These are phyloP conservation scores for Oehlia diaphana DNA, from an alignment of 192 early-diverging fungal species.

Conservation along the genomic window DNA sequence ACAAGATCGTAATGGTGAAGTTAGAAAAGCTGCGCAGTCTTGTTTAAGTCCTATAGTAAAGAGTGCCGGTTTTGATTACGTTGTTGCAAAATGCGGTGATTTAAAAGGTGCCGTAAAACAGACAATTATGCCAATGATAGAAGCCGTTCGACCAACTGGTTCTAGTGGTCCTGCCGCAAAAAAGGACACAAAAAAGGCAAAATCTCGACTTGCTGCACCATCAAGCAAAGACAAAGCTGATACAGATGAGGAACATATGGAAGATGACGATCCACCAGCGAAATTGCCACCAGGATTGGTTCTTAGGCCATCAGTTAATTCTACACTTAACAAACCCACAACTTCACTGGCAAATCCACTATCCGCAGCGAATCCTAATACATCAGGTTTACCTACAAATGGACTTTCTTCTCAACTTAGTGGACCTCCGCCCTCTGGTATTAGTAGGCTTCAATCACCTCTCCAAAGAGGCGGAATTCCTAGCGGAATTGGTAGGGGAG, in stretches of 20 bases:
- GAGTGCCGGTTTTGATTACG: conserved; percentile 69
- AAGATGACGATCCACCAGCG: conserved; percentile 32
- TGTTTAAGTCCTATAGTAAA: conserved; percentile 67
- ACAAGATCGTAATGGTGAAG: conserved; percentile 87
- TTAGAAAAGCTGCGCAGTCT: conserved; percentile 81
- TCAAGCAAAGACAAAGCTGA: conserved; percentile 31
- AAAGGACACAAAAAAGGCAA: conserved; percentile 21
- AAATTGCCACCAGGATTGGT: conserved; percentile 26
- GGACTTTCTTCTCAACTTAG: neutral
- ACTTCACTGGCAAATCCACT: neutral
- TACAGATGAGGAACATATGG: conserved; percentile 37
- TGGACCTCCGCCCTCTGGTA: neutral
- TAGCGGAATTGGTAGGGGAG: conserved; percentile 15
- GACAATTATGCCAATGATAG: conserved; percentile 74
- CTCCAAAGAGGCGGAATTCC: neutral
- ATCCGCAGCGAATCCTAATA: neutral
- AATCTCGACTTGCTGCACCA: conserved; percentile 46
- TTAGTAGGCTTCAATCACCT: conserved; percentile 32
- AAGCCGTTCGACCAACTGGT: conserved; percentile 57
- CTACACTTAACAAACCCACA: neutral
- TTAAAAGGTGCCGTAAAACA: conserved; percentile 73
- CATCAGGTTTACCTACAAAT: neutral
- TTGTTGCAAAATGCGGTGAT: conserved; percentile 73
- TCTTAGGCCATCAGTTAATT: conserved; percentile 3
- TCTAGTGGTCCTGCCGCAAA: conserved; percentile 15